phyloP scores from a whole-genome alignment of 225 moss, liverwort and hornwort genomes.

The Sphagnum tenellum region DNA sequence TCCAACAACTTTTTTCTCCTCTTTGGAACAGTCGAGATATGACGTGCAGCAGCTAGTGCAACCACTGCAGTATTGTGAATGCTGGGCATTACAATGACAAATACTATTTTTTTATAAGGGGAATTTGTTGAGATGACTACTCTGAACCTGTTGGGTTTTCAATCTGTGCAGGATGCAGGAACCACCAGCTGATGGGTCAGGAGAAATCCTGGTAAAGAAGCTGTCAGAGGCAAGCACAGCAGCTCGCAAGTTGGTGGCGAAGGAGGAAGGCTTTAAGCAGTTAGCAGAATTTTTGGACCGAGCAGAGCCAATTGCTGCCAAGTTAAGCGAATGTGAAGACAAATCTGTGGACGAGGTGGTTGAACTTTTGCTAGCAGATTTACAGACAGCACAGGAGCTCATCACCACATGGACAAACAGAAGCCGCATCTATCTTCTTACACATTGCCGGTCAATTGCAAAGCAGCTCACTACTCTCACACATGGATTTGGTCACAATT shows the following conservation, averaged over 20 bases:
- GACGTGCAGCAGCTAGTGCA: too few species aligned
- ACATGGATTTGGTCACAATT: constrained; percentile 56
- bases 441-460: constrained; percentile 80
- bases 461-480: constrained; percentile 60
- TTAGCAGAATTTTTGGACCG: constrained; percentile 54
- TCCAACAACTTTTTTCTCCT: too few species aligned
- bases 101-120: too few species aligned
- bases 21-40: too few species aligned
- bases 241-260: constrained; percentile 52
- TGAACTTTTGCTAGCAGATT: constrained; percentile 41
- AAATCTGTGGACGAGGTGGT: constrained; percentile 31
- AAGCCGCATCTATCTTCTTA: constrained; percentile 82
- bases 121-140: too few species aligned
- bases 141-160: too few species aligned
- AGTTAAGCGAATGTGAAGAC: constrained; percentile 34
- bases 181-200: constrained; percentile 21
- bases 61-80: too few species aligned
- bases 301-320: constrained; percentile 29
- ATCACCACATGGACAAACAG: constrained; percentile 66
- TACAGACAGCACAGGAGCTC: constrained; percentile 69
- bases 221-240: constrained; percentile 41
- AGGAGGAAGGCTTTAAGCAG: constrained; percentile 59
- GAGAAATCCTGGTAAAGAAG: constrained; percentile 50
- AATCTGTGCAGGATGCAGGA: constrained; percentile 31
- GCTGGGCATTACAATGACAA: too few species aligned